phyloP scores from a whole-genome alignment of 305 asterid genomes.

The Fraxinus dipetala region DNA sequence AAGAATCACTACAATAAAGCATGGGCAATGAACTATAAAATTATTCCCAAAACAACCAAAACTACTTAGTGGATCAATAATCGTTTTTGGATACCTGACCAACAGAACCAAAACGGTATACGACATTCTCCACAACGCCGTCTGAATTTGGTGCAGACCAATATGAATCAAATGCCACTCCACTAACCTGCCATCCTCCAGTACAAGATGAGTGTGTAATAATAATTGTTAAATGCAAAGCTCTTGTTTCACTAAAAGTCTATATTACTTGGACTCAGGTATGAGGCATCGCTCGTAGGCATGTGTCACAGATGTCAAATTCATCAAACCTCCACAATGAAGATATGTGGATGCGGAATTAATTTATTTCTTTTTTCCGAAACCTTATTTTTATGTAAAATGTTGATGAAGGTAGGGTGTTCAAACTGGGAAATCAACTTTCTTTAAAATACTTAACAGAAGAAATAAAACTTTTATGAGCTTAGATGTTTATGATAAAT shows the following conservation, averaged over 20 bases:
- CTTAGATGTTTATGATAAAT: background rate
- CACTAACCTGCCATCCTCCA: conserved; percentile 74
- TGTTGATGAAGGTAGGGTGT: background rate
- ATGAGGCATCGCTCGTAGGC: background rate
- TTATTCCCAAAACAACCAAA: background rate
- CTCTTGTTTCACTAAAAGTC: background rate
- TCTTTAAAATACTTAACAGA: background rate
- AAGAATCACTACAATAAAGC: background rate
- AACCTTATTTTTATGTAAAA: background rate
- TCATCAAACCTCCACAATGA: background rate
- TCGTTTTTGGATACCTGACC: conserved; percentile 66
- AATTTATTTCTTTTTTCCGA: background rate
- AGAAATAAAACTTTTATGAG: background rate
- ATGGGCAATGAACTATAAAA: background rate
- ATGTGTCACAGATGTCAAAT: background rate
- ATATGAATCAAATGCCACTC: conserved; percentile 93
- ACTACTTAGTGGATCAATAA: background rate
- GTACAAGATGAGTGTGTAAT: conserved; percentile 18
- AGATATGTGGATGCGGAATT: background rate
- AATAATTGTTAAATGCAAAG: conserved; percentile 11
- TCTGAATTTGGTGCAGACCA: conserved; percentile 89
- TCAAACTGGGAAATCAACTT: background rate
- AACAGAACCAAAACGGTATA: conserved; percentile 96
- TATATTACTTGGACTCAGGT: background rate
- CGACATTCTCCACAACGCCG: conserved; percentile 69